Conservation (phyloP, 2,329 filamentous ascomycete genomes). For the Epichloe glyceriae region DNA sequence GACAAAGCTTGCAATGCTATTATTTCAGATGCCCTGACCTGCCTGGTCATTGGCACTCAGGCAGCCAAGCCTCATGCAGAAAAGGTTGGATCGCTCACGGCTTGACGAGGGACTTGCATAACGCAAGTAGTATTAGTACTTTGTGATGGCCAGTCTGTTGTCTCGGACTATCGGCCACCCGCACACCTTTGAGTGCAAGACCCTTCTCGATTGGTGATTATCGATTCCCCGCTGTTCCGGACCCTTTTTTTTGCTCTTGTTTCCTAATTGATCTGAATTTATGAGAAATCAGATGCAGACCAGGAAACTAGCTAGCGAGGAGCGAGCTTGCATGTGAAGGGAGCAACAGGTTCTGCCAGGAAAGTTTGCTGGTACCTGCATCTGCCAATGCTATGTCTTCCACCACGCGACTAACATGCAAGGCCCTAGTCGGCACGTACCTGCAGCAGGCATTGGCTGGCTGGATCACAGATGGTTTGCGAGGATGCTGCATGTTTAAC, state of each 20-base stretch:
- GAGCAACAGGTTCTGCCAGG: not conserved
- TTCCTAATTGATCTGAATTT: too few relatives aligned
- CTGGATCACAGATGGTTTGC: not conserved
- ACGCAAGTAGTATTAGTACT: too few relatives aligned
- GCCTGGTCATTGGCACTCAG: too few relatives aligned
- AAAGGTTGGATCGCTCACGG: not conserved
- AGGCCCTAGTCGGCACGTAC: not conserved
- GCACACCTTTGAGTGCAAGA: not conserved
- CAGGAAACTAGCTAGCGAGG: not conserved
- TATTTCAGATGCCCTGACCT: too few relatives aligned
- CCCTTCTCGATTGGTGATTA: not conserved
- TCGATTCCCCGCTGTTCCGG: too few relatives aligned
- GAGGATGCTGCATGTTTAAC: not conserved
- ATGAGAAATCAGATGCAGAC: not conserved
- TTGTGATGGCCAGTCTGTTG: not conserved
- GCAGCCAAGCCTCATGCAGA: not conserved
- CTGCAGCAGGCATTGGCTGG: not conserved
- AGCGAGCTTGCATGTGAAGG: not conserved
- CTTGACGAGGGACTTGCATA: not conserved
- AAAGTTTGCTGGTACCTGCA: constrained; percentile 2
- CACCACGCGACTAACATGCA: not conserved
- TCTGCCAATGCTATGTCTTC: not conserved
- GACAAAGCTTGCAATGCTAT: too few relatives aligned
- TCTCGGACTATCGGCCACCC: not conserved
- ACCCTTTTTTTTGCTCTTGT: too few relatives aligned